phyloP scores from a whole-genome alignment of 1,284 basidiomycete genomes.

The Vanrija sp. region DNA sequence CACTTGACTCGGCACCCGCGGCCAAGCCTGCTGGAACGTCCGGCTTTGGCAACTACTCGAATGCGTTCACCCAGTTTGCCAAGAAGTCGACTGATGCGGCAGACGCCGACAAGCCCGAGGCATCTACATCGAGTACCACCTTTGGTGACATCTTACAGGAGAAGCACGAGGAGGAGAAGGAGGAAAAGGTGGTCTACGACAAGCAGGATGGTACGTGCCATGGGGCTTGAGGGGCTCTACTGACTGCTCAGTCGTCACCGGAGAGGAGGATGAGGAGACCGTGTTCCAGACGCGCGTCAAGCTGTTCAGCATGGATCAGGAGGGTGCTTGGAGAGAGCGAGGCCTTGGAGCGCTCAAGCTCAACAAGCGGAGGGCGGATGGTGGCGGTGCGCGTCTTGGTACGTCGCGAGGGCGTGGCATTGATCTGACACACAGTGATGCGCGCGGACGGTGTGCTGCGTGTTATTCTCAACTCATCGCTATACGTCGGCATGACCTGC shows the following conservation, averaged over 20 bases:
- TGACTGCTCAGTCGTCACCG: slow-evolving; percentile 64
- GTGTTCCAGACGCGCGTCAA: slow-evolving; percentile 80
- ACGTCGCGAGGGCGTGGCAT: slow-evolving; percentile 11
- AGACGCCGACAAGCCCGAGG: background rate
- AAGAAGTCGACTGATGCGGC: slow-evolving; percentile 22
- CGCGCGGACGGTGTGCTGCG: slow-evolving; percentile 87
- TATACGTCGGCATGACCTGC: slow-evolving; percentile 83
- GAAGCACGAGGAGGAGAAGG: slow-evolving; percentile 50
- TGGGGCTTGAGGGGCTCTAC: background rate
- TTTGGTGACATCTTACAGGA: slow-evolving; percentile 43
- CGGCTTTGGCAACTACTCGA: slow-evolving; percentile 40
- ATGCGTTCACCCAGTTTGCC: slow-evolving; percentile 31
- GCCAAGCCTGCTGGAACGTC: slow-evolving; percentile 15
- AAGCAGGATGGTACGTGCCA: slow-evolving; percentile 64
- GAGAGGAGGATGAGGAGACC: slow-evolving; percentile 87
- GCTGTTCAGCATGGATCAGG: slow-evolving; percentile 67
- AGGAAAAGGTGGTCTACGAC: slow-evolving; percentile 51
- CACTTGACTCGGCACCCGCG: slow-evolving; percentile 11
- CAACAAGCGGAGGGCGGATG: slow-evolving; percentile 68
- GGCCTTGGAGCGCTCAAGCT: slow-evolving; percentile 77
- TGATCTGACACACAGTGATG: slow-evolving; percentile 65
- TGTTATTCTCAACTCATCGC: slow-evolving; percentile 74
- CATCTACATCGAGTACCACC: slow-evolving; percentile 5
- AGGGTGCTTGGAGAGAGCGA: slow-evolving; percentile 74
- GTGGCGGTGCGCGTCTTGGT: slow-evolving; percentile 70